Percentiles rank a stretch among this genome's conserved stretches.
Evolutionary conservation across 352 stramenopile genomes (phyloP).

Genomic region (Phytophthora sp.): DNA sequence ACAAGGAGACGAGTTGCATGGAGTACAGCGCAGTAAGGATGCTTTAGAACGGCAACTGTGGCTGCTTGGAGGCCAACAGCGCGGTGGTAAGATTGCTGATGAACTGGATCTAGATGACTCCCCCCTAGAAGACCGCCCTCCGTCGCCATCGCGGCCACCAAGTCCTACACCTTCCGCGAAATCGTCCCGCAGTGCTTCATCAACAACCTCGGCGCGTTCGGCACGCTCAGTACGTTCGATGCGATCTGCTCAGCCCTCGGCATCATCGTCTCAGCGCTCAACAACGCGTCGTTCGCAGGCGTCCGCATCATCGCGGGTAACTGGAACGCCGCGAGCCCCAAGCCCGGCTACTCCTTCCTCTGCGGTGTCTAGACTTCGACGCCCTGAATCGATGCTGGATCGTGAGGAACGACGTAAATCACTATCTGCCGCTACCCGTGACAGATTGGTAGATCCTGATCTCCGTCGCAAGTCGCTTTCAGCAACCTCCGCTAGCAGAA

Average conservation of each 20-base stretch:
- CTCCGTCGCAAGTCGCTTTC: constrained; percentile 57
- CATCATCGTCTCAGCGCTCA: constrained; percentile 14
- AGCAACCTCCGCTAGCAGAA: constrained; percentile 19
- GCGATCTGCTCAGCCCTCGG: constrained; percentile 9
- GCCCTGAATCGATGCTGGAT: constrained; percentile 32
- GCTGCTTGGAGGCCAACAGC: constrained; percentile 41
- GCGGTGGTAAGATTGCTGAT: constrained; percentile 20
- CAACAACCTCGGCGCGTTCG: constrained; percentile 49
- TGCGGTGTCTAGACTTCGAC: constrained; percentile 25
- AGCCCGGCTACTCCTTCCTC: constrained; percentile 4
- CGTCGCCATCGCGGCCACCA: constrained; percentile 25
- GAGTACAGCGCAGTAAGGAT: constrained; percentile 48
- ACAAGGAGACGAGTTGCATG: constrained; percentile 54
- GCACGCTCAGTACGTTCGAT: constrained; percentile 28
- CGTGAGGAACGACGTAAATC: constrained; percentile 50
- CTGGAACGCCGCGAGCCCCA: constrained; percentile 8
- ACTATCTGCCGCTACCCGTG: constrained; percentile 27
- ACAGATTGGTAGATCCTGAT: constrained; percentile 37
- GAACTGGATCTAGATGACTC: constrained; percentile 33
- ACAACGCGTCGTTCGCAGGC: constrained; percentile 13
- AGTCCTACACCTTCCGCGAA: constrained; percentile 56
- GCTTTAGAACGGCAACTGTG: constrained; percentile 53
- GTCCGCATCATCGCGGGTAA: constrained; percentile 14
- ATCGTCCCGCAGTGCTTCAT: constrained; percentile 46
- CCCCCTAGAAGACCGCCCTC: constrained; percentile 6